Base-by-base conservation (phyloP, 768 basidiomycete genomes). In the Hericium coralloides region DNA sequence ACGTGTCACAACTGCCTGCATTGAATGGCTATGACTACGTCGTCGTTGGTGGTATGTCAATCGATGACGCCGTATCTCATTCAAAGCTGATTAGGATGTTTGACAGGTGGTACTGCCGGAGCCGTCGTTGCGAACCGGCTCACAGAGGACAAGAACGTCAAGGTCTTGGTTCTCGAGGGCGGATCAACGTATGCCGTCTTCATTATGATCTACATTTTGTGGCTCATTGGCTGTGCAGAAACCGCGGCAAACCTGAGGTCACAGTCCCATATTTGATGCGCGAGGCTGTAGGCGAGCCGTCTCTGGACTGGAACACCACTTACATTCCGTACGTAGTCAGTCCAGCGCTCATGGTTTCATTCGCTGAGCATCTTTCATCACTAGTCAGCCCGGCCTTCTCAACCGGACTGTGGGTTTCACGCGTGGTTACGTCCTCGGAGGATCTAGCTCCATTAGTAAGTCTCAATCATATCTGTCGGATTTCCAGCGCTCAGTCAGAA, bases 281-380 rank as follows among this genome's bases (percentile, higher is more conserved):
- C 25, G 12, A 37, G 39, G 20, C 55, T 52, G 10, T 38, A 41
- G 37, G 47, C 54, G 23, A 41, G 37, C 54, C 60, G 23, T n/a
- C 52, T 43, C 39, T 59, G n/a, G 49, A 55, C 37, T 65, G 63
- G 64, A 65, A 65, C 45, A 64, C 57, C 52, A 64, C 63, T n/a
- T 61, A 60, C 4, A 49, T 57, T 20, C 55, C 63, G 8, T 50
- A 50, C 20, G 49, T 26, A 23, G 9, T 25, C 17, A 25, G 18
- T n/a, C n/a, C 17, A 2, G 10, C 25, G n/a, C 12, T n/a, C 23
- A 14, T 12, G 49, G 5, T 50, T 50, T 25, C 9, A 50, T 23
- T 50, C n/a, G 25, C 23, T 50, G 31, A 36, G 49, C 10, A 17
- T 50, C 25, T 50, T 17, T 9, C 15, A 50, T 48, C 8, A 37